phyloP scores from a whole-genome alignment of 805 yeast genomes.

The Ogataea minuta region DNA sequence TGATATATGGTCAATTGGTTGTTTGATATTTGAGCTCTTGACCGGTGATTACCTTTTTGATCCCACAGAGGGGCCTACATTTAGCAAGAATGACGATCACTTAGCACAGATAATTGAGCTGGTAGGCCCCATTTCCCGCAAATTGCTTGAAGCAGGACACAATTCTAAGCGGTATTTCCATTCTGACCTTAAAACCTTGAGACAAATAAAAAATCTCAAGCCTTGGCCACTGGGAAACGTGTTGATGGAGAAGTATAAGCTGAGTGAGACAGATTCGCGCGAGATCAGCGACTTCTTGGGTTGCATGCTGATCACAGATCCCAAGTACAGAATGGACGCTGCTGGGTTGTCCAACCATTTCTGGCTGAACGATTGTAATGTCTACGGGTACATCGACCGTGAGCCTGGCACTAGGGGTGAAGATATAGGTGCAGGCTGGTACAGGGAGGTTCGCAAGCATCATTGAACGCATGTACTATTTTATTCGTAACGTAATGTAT shows the following conservation, averaged over 20 bases:
- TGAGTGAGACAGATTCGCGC: conserved; percentile 62
- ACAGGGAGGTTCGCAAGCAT: conserved; percentile 49
- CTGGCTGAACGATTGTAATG: conserved; percentile 77
- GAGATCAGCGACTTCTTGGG: conserved; percentile 72
- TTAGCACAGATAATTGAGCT: conserved; percentile 88
- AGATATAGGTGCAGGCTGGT: conserved; percentile 88
- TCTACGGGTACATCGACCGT: conserved; percentile 75
- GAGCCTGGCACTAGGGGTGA: conserved; percentile 77
- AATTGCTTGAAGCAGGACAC: conserved; percentile 57
- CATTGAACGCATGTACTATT: conserved; percentile 5
- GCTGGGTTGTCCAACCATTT: conserved; percentile 91
- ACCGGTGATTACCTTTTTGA: conserved; percentile 96
- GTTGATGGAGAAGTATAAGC: conserved; percentile 79
- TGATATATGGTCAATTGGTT: conserved; percentile 95
- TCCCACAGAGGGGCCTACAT: conserved; percentile 75
- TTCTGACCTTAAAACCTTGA: conserved; percentile 44
- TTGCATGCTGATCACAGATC: conserved; percentile 82
- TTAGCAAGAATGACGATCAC: conserved; percentile 91
- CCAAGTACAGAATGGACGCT: conserved; percentile 85
- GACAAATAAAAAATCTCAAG: conserved; percentile 76
- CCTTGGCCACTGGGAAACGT: conserved; percentile 89
- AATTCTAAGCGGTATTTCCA: conserved; percentile 45
- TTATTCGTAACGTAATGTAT: conserved; percentile 5
- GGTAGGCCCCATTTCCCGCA: conserved; percentile 46
- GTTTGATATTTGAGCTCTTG: conserved; percentile 82